Evolutionary conservation across 805 yeast species (phyloP).

Genomic region (Pichia membranifaciens): DNA sequence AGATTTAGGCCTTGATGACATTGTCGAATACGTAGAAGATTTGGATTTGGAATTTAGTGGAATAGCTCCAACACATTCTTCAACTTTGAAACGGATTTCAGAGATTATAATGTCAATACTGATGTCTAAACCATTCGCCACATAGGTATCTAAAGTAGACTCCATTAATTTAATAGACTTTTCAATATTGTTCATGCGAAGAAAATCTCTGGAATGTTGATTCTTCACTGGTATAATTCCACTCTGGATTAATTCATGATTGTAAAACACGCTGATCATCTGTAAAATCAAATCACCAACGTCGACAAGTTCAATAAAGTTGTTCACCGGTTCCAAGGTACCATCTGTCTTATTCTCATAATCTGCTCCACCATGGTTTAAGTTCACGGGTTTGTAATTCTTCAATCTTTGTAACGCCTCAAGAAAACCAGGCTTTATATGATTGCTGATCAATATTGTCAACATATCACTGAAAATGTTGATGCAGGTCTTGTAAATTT

Average conservation of each 20-base stretch:
- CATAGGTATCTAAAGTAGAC: conserved; percentile 73
- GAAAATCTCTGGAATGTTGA: conserved; percentile 67
- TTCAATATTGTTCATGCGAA: conserved; percentile 73
- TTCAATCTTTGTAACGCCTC: conserved; percentile 68
- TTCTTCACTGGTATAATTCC: conserved; percentile 40
- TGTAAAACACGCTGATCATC: conserved; percentile 85
- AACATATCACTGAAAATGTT: conserved; percentile 66
- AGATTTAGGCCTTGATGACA: not conserved
- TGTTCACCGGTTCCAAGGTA: conserved; percentile 75
- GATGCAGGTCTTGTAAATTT: conserved; percentile 36
- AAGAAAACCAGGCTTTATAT: conserved; percentile 78
- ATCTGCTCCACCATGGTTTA: not conserved
- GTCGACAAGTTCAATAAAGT: conserved; percentile 86
- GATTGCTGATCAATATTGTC: conserved; percentile 59
- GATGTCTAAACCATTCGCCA: conserved; percentile 88
- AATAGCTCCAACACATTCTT: conserved; percentile 25
- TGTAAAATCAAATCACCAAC: conserved; percentile 90
- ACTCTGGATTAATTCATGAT: conserved; percentile 62
- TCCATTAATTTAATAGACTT: conserved; percentile 58
- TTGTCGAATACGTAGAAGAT: not conserved
- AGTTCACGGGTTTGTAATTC: conserved; percentile 59
- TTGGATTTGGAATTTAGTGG: conserved; percentile 5
- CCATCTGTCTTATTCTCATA: conserved; percentile 5
- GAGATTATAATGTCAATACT: conserved; percentile 85
- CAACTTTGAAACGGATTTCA: conserved; percentile 42